Evolutionary conservation across 805 yeast genomes (phyloP), one percentile per base, ranked within the genome.

Genomic region (Nakazawaea ambrosiae): DNA sequence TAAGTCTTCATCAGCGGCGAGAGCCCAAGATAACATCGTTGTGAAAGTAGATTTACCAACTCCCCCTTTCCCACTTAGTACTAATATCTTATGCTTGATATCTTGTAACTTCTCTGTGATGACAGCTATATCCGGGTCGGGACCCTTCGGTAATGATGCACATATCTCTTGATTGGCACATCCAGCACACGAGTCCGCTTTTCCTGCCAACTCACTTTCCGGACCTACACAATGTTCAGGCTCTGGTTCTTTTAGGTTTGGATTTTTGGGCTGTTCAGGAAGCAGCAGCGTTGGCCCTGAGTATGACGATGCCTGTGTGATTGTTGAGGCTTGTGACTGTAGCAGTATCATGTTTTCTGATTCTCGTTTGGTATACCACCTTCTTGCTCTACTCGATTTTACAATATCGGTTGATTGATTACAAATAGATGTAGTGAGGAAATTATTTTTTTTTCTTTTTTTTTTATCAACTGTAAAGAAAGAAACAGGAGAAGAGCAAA

Each of bases 151-250:
- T 10, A 88, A 66, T 3, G 94, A 75, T 36, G 87, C 81, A 61
- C 99, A 92, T 4, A 90, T 83, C 31, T 70, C 77, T 58, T 92
- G 88, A 60, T 92, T 92, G 12, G 97, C 94, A 63, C 99, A 92
- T 9, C 97, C 96, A 7, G 65, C 71, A 55, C 99, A 92, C 10
- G 97, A 95, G 53, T 86, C 96, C 3, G 86, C 89, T 49, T 82
- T 77, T 6, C 99, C 99, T 2, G 99, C 98, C 37, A 63, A 60
- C 48, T 88, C 97, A 2, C 95, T 81, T 54, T 90, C 96, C 2
- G 97, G 95, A 1, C 98, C 99, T 0, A 98, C 98, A 63, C 99
- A 92, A 58, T 92, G 97, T 54, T 88, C 97, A 1, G 98, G 97
- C 51, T 82, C 94, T 1, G 92, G 88, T 1, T 79, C 85, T 39